phyloP scores from a whole-genome alignment of 2,329 filamentous ascomycete genomes.

The Aspergillus sp. region DNA sequence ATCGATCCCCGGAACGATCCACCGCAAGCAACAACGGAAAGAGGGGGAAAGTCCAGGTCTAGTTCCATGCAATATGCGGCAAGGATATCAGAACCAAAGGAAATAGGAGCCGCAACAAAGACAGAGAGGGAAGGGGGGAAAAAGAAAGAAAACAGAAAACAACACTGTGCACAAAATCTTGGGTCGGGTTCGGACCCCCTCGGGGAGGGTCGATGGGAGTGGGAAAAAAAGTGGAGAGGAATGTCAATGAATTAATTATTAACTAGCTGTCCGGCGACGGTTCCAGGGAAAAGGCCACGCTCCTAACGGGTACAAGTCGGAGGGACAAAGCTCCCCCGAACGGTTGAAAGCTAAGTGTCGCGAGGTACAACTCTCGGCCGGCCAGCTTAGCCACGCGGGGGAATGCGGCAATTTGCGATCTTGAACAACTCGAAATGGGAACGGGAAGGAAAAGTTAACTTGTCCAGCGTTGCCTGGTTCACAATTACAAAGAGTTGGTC shows the following conservation, averaged over 20 bases:
- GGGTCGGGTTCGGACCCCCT: neutral
- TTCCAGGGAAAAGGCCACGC: neutral
- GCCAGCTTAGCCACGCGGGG: neutral
- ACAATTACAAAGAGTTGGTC: neutral
- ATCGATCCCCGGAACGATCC: neutral
- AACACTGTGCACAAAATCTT: constrained; percentile 6
- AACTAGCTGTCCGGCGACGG: neutral
- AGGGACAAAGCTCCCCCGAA: neutral
- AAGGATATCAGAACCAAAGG: constrained; percentile 9
- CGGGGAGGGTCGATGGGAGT: neutral
- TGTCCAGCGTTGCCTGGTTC: neutral
- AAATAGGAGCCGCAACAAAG: constrained; percentile 14
- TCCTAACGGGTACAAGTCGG: neutral
- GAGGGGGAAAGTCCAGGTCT: constrained; percentile 1
- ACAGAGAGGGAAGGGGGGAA: neutral
- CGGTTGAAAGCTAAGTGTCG: neutral
- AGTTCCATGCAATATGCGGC: constrained; percentile 12
- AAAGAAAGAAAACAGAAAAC: neutral
- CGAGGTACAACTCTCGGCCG: too few relatives aligned
- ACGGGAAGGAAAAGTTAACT: too few relatives aligned
- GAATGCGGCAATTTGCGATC: neutral
- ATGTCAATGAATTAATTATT: neutral
- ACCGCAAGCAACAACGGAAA: neutral
- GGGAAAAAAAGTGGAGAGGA: neutral
- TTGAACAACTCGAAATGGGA: neutral